Evolutionary conservation across 202 grass and related monocot species (phyloP).

Genomic region (Miscanthus sacchariflorus): DNA sequence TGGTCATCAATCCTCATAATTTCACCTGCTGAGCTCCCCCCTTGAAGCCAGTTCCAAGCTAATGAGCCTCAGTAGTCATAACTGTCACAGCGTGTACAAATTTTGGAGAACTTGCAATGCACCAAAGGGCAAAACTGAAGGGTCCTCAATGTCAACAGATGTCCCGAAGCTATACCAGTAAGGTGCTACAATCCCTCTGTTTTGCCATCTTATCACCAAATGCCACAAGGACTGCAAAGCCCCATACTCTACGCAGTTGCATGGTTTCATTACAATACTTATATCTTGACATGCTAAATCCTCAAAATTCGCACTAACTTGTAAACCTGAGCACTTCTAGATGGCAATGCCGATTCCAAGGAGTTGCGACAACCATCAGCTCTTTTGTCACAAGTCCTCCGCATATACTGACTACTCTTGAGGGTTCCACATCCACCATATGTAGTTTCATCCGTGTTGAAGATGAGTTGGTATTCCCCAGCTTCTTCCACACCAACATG

Average conservation of each 20-base stretch:
- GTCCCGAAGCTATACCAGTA: not conserved
- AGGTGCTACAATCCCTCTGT: slow-evolving; percentile 20
- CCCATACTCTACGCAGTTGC: not conserved
- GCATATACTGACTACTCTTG: slow-evolving; percentile 61
- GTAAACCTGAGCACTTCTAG: slow-evolving; percentile 97
- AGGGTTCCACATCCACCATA: slow-evolving; percentile 81
- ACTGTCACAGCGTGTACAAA: not conserved
- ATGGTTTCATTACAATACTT: slow-evolving; percentile 30
- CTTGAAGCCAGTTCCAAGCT: not conserved
- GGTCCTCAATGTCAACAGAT: not conserved
- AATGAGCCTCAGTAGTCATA: not conserved
- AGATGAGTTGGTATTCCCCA: slow-evolving; percentile 86
- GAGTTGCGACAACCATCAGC: slow-evolving; percentile 81
- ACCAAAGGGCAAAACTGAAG: not conserved
- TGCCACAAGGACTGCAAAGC: not conserved
- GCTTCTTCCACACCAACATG: slow-evolving; percentile 94
- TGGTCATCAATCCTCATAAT: not conserved
- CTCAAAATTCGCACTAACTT: slow-evolving; percentile 85
- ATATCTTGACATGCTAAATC: slow-evolving; percentile 52
- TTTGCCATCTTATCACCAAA: not conserved
- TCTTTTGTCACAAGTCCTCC: slow-evolving; percentile 72
- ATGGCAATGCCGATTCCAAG: slow-evolving; percentile 80
- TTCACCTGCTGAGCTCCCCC: not conserved
- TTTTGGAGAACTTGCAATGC: not conserved
- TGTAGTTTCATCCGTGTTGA: slow-evolving; percentile 87